phyloP scores from a whole-genome alignment of 331 rosid species.

The Malus hybrid region DNA sequence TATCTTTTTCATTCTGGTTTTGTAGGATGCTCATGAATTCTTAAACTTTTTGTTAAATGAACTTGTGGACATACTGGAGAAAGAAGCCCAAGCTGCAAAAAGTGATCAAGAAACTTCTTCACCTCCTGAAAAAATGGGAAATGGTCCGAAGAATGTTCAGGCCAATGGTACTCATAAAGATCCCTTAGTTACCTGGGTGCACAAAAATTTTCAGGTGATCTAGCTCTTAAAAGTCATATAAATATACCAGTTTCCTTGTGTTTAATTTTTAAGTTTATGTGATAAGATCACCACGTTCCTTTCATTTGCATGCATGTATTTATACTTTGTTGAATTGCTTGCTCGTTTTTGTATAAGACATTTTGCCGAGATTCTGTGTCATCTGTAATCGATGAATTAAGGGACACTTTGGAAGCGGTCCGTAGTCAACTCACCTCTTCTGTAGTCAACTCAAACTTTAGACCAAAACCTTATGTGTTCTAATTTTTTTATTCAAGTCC shows the following conservation, averaged over 20 bases:
- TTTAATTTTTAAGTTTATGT: not conserved
- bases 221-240: constrained; percentile 14
- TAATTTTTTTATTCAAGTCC: no score
- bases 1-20: constrained; percentile 10
- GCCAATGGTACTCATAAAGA: constrained; percentile 74
- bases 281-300: not conserved
- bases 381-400: no score
- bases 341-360: not conserved
- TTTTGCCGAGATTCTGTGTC: not conserved
- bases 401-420: no score
- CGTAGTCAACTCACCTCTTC: no score
- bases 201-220: constrained; percentile 94
- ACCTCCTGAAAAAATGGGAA: constrained; percentile 55
- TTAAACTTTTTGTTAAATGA: constrained; percentile 93
- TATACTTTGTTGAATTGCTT: not conserved
- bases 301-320: not conserved
- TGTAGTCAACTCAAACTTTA: no score
- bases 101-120: constrained; percentile 69
- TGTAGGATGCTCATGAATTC: constrained; percentile 99
- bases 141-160: constrained; percentile 59
- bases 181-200: constrained; percentile 97
- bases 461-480: no score
- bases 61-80: constrained; percentile 97
- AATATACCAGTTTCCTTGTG: not conserved
- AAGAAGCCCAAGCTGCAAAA: constrained; percentile 78